phyloP scores from a whole-genome alignment of 148 eudicot genomes.

The Nyssa sinensis region DNA sequence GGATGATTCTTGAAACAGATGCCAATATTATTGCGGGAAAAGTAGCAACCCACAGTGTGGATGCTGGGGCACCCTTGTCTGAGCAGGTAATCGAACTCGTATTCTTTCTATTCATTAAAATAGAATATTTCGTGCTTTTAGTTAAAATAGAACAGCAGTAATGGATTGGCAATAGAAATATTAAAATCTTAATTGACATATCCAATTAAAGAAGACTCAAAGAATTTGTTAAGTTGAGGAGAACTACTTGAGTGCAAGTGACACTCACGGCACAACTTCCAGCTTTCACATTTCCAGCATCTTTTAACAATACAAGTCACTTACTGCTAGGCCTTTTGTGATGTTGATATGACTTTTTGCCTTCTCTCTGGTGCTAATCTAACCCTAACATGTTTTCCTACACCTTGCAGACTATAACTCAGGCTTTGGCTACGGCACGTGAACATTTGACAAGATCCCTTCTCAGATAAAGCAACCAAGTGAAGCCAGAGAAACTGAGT shows the following conservation, averaged over 20 bases:
- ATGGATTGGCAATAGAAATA: background rate
- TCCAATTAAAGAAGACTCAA: background rate
- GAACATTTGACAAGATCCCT: conserved; percentile 73
- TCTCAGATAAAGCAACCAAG: conserved; percentile 37
- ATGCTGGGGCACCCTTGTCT: conserved; percentile 84
- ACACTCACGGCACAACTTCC: background rate
- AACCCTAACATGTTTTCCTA: background rate
- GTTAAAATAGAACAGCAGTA: background rate
- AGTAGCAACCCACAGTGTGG: conserved; percentile 73
- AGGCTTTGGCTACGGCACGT: conserved; percentile 63
- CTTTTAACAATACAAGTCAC: background rate
- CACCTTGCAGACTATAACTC: conserved; percentile 57
- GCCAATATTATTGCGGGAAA: conserved; percentile 85
- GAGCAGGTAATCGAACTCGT: conserved; percentile 61
- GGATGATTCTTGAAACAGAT: conserved; percentile 97
- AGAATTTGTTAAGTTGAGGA: too few relatives aligned
- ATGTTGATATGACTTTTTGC: background rate
- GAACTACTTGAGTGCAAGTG: too few relatives aligned
- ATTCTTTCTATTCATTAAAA: background rate
- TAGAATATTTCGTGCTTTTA: background rate
- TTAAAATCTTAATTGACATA: background rate
- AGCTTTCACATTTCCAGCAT: background rate
- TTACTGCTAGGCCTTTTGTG: background rate
- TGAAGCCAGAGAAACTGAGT: background rate
- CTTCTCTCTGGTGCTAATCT: background rate